Conservation (phyloP, 2,329 filamentous ascomycete species). For the Pseudocercospora cruenta region DNA sequence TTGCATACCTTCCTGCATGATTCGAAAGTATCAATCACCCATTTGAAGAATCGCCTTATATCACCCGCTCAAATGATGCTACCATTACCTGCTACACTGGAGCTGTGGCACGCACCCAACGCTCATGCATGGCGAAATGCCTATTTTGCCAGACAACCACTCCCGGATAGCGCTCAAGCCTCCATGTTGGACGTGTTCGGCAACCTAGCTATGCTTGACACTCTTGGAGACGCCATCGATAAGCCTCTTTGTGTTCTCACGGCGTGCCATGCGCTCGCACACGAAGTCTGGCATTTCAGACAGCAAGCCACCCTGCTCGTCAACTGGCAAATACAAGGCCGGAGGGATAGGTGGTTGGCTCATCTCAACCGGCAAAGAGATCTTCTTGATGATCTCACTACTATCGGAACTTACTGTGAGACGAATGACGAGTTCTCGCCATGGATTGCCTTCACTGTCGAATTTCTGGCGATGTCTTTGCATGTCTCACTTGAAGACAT, state of each 20-base stretch:
- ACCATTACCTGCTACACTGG: slow-evolving; percentile 63
- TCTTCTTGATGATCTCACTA: slow-evolving; percentile 27
- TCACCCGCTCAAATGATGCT: slow-evolving; percentile 69
- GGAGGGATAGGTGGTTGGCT: slow-evolving; percentile 32
- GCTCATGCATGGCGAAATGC: slow-evolving; percentile 65
- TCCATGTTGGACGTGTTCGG: slow-evolving; percentile 52
- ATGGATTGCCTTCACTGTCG: slow-evolving; percentile 42
- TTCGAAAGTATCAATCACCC: slow-evolving; percentile 66
- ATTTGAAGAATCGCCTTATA: slow-evolving; percentile 64
- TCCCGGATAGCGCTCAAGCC: slow-evolving; percentile 45
- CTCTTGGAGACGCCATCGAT: slow-evolving; percentile 55
- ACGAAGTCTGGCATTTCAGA: slow-evolving; percentile 63
- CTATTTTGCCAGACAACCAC: slow-evolving; percentile 48
- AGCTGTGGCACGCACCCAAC: slow-evolving; percentile 66
- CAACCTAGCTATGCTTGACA: slow-evolving; percentile 19
- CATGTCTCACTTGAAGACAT: slow-evolving; percentile 65
- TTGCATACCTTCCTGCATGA: slow-evolving; percentile 68
- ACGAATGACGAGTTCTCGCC: slow-evolving; percentile 32
- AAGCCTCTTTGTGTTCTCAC: slow-evolving; percentile 61
- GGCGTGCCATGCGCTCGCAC: slow-evolving; percentile 61
- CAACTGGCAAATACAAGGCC: slow-evolving; percentile 25
- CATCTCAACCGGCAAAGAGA: slow-evolving; percentile 29
- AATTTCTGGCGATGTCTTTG: slow-evolving; percentile 63
- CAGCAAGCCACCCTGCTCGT: slow-evolving; percentile 45
- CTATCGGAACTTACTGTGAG: slow-evolving; percentile 29